phyloP scores from a whole-genome alignment of 1,139 yeast genomes.

The Magnusiomyces fungicola region DNA sequence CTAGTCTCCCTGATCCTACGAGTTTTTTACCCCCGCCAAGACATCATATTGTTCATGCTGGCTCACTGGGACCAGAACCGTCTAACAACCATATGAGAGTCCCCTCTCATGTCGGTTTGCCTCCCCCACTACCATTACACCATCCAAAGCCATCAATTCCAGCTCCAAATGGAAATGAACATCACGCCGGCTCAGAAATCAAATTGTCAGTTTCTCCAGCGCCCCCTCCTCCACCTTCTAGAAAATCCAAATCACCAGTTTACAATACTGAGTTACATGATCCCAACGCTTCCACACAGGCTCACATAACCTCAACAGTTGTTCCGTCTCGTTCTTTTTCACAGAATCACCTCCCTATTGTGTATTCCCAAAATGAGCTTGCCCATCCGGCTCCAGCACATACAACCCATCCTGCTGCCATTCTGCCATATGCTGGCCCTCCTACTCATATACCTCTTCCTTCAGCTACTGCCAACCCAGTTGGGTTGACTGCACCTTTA shows the following conservation, averaged over 20 bases:
- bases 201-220: constrained; percentile 14
- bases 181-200: not conserved
- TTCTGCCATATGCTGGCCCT: too few relatives aligned
- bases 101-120: constrained; percentile 2
- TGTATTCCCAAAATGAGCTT: too few relatives aligned
- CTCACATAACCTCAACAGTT: not conserved
- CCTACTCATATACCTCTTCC: too few relatives aligned
- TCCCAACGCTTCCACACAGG: too few relatives aligned
- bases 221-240: constrained; percentile 21
- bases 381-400: too few relatives aligned
- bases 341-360: constrained; percentile 4
- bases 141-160: constrained; percentile 2
- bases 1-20: constrained; percentile 12
- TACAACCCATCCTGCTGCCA: too few relatives aligned
- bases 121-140: constrained; percentile 13
- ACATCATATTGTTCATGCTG: not conserved
- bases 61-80: constrained; percentile 1
- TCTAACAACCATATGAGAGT: not conserved
- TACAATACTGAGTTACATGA: constrained; percentile 5
- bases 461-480: not conserved
- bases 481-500: not conserved
- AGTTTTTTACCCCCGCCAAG: constrained; percentile 1
- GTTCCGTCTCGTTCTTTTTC: constrained; percentile 2
- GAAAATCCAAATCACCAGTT: constrained; percentile 13
- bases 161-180: not conserved